phyloP scores from a whole-genome alignment of 306 rosid species.

The Trichosanthes cucumerina region DNA sequence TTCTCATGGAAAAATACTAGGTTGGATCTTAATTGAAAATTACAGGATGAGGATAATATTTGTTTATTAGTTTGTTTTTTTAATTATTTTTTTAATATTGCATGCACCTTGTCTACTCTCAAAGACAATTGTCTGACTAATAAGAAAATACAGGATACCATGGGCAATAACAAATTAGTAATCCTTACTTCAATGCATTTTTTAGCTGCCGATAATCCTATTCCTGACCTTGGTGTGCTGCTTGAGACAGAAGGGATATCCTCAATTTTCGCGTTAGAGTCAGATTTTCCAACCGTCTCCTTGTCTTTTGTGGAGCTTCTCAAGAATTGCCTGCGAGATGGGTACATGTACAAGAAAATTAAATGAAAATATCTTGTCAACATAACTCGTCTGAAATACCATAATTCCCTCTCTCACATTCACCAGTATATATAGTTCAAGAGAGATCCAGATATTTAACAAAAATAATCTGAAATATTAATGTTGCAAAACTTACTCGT shows the following conservation, averaged over 20 bases:
- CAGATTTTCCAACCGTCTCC: slow-evolving; percentile 34
- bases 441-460: neutral
- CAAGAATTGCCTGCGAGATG: slow-evolving; percentile 35
- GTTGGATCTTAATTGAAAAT: neutral
- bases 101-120: neutral
- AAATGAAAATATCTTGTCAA: neutral
- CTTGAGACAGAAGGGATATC: slow-evolving; percentile 27
- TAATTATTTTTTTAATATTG: neutral
- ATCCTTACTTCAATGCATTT: slow-evolving; percentile 37
- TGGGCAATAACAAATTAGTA: neutral
- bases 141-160: neutral
- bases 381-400: neutral
- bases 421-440: neutral
- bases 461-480: neutral
- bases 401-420: neutral
- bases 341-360: neutral
- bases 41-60: neutral
- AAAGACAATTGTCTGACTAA: neutral
- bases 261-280: slow-evolving; percentile 29
- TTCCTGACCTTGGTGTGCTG: slow-evolving; percentile 27
- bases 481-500: slow-evolving; percentile 33
- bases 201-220: slow-evolving; percentile 28
- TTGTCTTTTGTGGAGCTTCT: slow-evolving; percentile 31
- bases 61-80: neutral
- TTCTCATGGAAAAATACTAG: neutral